phyloP scores from a whole-genome alignment of 1,284 basidiomycete genomes.

The Cutaneotrichosporon spelunceum region DNA sequence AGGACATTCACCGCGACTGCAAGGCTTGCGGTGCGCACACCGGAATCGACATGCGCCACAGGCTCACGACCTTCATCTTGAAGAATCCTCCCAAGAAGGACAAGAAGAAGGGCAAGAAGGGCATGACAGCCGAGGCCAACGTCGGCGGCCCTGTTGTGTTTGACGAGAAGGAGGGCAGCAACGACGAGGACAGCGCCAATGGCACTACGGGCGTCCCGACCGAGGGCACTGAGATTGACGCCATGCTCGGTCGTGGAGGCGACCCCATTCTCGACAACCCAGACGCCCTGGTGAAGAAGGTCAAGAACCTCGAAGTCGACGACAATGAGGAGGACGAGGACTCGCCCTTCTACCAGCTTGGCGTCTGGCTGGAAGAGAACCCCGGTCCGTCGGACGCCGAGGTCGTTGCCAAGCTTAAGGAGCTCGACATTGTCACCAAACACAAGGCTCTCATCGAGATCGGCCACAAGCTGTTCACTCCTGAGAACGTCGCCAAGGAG shows the following conservation, averaged over 20 bases:
- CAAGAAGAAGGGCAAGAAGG: conserved; percentile 62
- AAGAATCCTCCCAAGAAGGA: conserved; percentile 84
- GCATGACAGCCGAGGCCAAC: conserved; percentile 50
- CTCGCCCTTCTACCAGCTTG: conserved; percentile 80
- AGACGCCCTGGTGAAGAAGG: conserved; percentile 67
- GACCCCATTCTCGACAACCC: conserved; percentile 42
- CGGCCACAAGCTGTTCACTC: conserved; percentile 79
- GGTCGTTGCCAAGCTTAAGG: conserved; percentile 84
- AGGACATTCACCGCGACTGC: conserved; percentile 92
- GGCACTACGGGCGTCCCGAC: conserved; percentile 34
- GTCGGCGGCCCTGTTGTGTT: conserved; percentile 47
- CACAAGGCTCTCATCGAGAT: conserved; percentile 86
- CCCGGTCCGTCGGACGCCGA: conserved; percentile 55
- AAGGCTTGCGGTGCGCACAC: conserved; percentile 96
- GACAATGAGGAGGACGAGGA: conserved; percentile 78
- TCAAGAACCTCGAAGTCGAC: conserved; percentile 75
- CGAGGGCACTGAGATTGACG: conserved; percentile 44
- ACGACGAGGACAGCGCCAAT: conserved; percentile 23
- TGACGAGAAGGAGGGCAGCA: conserved; percentile 39
- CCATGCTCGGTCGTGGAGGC: conserved; percentile 32
- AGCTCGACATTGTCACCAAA: conserved; percentile 90
- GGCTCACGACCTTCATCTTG: conserved; percentile 91
- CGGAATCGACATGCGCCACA: conserved; percentile 93
- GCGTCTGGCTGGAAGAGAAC: conserved; percentile 82
- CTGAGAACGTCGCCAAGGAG: conserved; percentile 63